These are phyloP conservation scores for Mycena amicta DNA, from an alignment of 768 basidiomycete genomes.

Conservation along the genomic window DNA sequence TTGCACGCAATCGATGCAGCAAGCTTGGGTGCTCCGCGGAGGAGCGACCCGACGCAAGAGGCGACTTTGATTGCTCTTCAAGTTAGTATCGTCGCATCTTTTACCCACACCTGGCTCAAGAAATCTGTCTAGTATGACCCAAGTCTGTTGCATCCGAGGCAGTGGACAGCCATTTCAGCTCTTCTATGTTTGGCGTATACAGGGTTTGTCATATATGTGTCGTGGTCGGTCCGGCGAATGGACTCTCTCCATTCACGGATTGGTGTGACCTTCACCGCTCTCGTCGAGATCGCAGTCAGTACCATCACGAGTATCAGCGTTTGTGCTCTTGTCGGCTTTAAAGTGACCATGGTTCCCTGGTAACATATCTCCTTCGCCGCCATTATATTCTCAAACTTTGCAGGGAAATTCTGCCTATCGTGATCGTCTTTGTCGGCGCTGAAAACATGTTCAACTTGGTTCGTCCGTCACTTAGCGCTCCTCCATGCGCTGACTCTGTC, in stretches of 20 bases:
- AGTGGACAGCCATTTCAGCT: conserved; percentile 64
- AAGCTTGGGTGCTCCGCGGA: conserved; percentile 36
- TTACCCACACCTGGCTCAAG: conserved; percentile 5
- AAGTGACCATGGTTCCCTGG: conserved; percentile 90
- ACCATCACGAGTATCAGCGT: conserved; percentile 94
- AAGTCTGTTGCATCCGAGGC: conserved; percentile 44
- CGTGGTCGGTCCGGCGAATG: conserved; percentile 74
- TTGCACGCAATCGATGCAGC: conserved; percentile 50
- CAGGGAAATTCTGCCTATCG: conserved; percentile 89
- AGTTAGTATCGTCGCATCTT: conserved; percentile 31
- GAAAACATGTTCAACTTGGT: conserved; percentile 98
- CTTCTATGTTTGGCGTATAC: conserved; percentile 79
- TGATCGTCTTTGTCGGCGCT: conserved; percentile 92
- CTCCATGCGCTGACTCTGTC: conserved; percentile 30
- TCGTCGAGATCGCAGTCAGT: conserved; percentile 89
- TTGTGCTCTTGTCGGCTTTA: conserved; percentile 86
- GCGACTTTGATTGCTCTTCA: conserved; percentile 50
- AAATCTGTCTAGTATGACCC: conserved; percentile 50
- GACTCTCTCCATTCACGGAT: conserved; percentile 86
- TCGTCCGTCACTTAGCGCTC: conserved; percentile 29
- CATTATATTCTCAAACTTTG: conserved; percentile 7
- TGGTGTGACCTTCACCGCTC: conserved; percentile 90
- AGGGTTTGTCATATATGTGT: conserved; percentile 75
- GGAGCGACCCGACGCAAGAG: conserved; percentile 34
- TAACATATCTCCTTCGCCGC: conserved; percentile 33